Evolutionary conservation across 1,284 basidiomycete genomes (phyloP).

Genomic region (Cutaneotrichosporon daszewskae): DNA sequence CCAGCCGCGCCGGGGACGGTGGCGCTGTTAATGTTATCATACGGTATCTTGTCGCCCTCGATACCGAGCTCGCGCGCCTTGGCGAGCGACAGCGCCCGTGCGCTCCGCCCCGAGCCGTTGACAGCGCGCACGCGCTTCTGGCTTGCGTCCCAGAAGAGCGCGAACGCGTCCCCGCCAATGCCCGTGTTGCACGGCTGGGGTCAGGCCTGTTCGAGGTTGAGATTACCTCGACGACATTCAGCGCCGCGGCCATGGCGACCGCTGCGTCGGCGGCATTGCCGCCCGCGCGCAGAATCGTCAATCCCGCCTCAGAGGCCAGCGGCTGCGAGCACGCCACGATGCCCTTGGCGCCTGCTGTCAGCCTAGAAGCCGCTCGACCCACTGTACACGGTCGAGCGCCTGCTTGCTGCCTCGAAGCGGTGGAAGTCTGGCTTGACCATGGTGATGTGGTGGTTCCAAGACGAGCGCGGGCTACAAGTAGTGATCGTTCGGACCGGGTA

Average conservation of each 20-base stretch:
- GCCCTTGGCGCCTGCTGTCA: slow-evolving; percentile 78
- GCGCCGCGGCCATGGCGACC: slow-evolving; percentile 74
- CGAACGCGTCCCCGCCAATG: slow-evolving; percentile 65
- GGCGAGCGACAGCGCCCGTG: slow-evolving; percentile 69
- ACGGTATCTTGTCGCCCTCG: slow-evolving; percentile 55
- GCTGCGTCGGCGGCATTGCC: slow-evolving; percentile 82
- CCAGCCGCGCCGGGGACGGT: slow-evolving; percentile 89
- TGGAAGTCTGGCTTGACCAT: slow-evolving; percentile 2
- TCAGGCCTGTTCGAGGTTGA: slow-evolving; percentile 51
- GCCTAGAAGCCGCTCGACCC: slow-evolving; percentile 62
- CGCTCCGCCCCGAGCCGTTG: slow-evolving; percentile 66
- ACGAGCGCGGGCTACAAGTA: no score
- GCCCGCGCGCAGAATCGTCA: slow-evolving; percentile 75
- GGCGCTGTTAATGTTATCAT: slow-evolving; percentile 70
- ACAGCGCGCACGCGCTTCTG: slow-evolving; percentile 62
- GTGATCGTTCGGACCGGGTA: no score
- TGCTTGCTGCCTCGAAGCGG: slow-evolving; percentile 17
- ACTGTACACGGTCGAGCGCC: slow-evolving; percentile 28
- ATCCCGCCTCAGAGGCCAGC: slow-evolving; percentile 72
- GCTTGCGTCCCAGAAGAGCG: slow-evolving; percentile 80
- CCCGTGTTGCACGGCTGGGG: slow-evolving; percentile 27
- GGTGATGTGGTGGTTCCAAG: neutral
- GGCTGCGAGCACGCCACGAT: slow-evolving; percentile 79
- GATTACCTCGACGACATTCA: slow-evolving; percentile 72
- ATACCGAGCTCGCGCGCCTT: slow-evolving; percentile 62